Evolutionary conservation across 2,329 filamentous ascomycete species (phyloP).

Genomic region (Cytospora mali): DNA sequence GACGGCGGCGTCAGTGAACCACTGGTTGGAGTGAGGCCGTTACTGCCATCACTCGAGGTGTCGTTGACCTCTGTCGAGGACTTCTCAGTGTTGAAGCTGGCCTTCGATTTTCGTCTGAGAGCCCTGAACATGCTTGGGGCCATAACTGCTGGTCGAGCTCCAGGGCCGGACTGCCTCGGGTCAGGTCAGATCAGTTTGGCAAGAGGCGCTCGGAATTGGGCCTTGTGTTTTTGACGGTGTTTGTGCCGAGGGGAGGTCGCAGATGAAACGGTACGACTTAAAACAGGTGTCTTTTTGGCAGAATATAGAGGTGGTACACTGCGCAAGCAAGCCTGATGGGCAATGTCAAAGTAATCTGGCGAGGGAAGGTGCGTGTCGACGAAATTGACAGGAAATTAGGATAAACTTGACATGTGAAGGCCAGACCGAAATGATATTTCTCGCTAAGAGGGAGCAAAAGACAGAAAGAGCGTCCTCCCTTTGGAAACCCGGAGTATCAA

Average conservation of each 20-base stretch:
- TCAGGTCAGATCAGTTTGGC: not conserved
- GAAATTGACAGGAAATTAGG: not conserved
- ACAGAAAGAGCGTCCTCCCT: conserved; percentile 4
- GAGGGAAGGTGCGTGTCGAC: conserved; percentile 2
- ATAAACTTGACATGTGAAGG: conserved; percentile 5
- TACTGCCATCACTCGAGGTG: conserved; percentile 62
- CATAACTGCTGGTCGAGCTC: conserved; percentile 43
- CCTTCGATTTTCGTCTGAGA: conserved; percentile 74
- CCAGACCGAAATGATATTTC: not conserved
- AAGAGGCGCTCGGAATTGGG: not conserved
- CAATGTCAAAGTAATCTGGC: not conserved
- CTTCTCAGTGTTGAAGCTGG: conserved; percentile 69
- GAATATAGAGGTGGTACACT: not conserved
- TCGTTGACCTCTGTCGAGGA: conserved; percentile 51
- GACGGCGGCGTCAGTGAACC: conserved; percentile 77
- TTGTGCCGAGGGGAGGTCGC: not conserved
- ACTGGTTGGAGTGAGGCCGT: conserved; percentile 64
- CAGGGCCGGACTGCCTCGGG: conserved; percentile 6
- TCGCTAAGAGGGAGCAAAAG: conserved; percentile 9
- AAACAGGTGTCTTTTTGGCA: not conserved
- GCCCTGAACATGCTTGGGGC: conserved; percentile 70
- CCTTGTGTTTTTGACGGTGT: not conserved
- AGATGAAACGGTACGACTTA: not conserved
- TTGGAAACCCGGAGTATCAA: conserved; percentile 7
- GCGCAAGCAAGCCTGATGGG: not conserved